These are phyloP conservation scores for Stachybotrys chartarum DNA, from an alignment of 2,329 filamentous ascomycete genomes.

Conservation along the genomic window DNA sequence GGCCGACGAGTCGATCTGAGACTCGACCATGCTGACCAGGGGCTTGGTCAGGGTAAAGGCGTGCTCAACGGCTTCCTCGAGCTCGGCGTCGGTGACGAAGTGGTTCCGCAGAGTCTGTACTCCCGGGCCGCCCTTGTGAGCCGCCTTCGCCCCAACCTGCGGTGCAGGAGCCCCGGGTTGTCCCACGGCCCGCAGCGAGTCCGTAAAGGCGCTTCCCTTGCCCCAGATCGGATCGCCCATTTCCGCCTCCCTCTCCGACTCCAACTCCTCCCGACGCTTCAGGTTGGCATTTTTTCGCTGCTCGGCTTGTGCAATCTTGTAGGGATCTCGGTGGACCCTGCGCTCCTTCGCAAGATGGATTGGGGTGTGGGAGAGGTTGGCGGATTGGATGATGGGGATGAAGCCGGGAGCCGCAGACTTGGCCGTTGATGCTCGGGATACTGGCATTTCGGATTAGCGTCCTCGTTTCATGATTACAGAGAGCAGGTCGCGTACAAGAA, in stretches of 20 bases:
- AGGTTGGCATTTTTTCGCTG: constrained; percentile 81
- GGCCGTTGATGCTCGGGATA: constrained; percentile 51
- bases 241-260: constrained; percentile 53
- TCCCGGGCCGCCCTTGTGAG: constrained; percentile 28
- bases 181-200: constrained; percentile 66
- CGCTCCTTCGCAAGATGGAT: constrained; percentile 32
- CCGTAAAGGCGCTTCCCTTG: constrained; percentile 70
- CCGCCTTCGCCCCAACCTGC: constrained; percentile 24
- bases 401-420: constrained; percentile 39
- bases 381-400: constrained; percentile 56
- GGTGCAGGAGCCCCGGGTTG: constrained; percentile 25
- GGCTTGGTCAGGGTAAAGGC: constrained; percentile 64
- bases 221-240: constrained; percentile 77
- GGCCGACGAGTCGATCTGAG: constrained; percentile 31
- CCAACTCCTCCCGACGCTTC: constrained; percentile 63
- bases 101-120: constrained; percentile 61
- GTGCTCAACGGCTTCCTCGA: constrained; percentile 58
- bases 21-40: constrained; percentile 25
- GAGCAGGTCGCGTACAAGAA: constrained; percentile 41
- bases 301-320: constrained; percentile 70
- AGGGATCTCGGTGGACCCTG: constrained; percentile 71
- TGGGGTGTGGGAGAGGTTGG: constrained; percentile 48
- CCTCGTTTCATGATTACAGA: neutral
- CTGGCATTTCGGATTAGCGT: constrained; percentile 30
- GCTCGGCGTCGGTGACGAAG: constrained; percentile 60